phyloP scores from a whole-genome alignment of 1,284 basidiomycete genomes.

The Amylostereum areolatum region DNA sequence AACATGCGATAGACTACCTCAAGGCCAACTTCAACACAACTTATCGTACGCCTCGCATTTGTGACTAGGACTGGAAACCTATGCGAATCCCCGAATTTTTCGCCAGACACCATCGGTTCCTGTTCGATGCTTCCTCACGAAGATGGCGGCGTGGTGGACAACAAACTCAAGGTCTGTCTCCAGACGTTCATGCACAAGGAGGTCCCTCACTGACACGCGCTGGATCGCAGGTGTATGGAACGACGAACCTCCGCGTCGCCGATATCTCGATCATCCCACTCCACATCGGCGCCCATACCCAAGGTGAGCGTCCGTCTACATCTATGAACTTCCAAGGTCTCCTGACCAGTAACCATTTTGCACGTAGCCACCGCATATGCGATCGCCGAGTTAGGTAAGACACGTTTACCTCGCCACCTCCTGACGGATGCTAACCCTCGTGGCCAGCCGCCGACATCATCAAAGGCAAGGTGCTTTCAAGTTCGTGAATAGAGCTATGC shows the following conservation, averaged over 20 bases:
- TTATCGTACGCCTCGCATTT: neutral
- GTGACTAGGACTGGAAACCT: slow-evolving; percentile 9
- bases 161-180: slow-evolving; percentile 8
- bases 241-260: slow-evolving; percentile 33
- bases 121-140: slow-evolving; percentile 20
- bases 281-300: slow-evolving; percentile 16
- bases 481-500: no score
- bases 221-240: slow-evolving; percentile 35
- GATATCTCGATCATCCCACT: slow-evolving; percentile 38
- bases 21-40: no score
- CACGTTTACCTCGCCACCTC: neutral
- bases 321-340: no score
- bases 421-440: neutral
- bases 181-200: no score
- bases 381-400: slow-evolving; percentile 24
- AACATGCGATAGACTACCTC: no score
- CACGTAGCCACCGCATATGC: slow-evolving; percentile 21
- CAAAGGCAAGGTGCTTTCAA: slow-evolving; percentile 14
- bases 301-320: neutral
- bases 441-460: slow-evolving; percentile 25
- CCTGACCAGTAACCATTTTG: no score
- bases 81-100: slow-evolving; percentile 12
- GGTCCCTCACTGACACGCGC: no score
- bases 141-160: slow-evolving; percentile 12
- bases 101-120: slow-evolving; percentile 17